Base-by-base conservation (phyloP, 23 red algal species). In the Gracilaria caudata region DNA sequence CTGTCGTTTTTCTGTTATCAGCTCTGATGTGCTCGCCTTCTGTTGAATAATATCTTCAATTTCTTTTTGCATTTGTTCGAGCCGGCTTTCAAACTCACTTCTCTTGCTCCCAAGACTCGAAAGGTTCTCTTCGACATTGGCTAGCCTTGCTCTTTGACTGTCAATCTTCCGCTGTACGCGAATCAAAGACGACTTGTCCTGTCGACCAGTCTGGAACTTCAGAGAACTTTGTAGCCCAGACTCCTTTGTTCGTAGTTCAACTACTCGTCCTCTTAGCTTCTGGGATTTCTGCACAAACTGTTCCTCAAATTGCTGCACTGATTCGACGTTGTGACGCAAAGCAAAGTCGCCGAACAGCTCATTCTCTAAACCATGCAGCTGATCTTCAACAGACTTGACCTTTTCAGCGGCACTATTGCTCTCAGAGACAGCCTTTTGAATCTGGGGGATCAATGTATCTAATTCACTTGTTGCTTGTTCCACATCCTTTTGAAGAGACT, bases 341-440 rank as follows among this genome's bases (percentile, higher is more conserved):
- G 77, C 64, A 82, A 95, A 95, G 61, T 90, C 93, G 7, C 81
- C 83, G 65, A 95, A 95, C 14, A 89, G 32, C 46, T 84, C 82
- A 68, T 83, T 84, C 80, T 95, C 93, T 11, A 89, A 43, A 5
- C 79, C 87, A 45, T 77, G 85, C 23, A 95, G 51, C 25, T 79
- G 54, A 6, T 49, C 54, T 35, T 86, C 68, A 34, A 95, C 38
- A 56, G 73, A 74, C 14, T 71, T 70, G 28, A 85, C 63, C 47
- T 82, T 91, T 21, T 74, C 28, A 21, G 51, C 29, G 4, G 77
- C 75, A 38, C 26, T 64, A 2, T 49, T 65, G 51, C 54, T 32
- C 21, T 51, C 76, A 5, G 34, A 38, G 30, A 63, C 46, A 44
- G 87, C 66, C 51, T 51, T 74, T 20, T 77, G 77, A 73, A 93